Evolutionary conservation across 495 filamentous ascomycete genomes (phyloP), one percentile per base, ranked within the genome.

Genomic region (Xylaria palmicola): DNA sequence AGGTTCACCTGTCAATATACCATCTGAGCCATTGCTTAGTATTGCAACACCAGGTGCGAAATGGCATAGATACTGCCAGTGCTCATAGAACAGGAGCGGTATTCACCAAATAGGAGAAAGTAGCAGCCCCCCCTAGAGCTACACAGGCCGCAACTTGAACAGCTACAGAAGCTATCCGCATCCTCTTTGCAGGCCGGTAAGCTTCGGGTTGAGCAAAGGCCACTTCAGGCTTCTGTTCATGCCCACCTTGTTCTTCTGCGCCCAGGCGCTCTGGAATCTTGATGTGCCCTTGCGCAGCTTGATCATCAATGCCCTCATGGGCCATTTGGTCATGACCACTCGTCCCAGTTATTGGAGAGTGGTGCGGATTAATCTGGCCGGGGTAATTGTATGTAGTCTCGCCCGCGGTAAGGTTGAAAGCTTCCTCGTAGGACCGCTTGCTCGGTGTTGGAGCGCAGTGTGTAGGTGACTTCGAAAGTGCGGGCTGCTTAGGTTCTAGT

Each of bases 81-180:
- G 4, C 12, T 10, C 62, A 73, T 10, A 74, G 62, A 24, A 58
- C 59, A 1, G 72, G 72, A 12, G 72, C 72, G 30, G 72, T 71
- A 20, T 66, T 70, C n/a, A 74, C 68, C 49, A 74, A 55, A 26
- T 67, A 68, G 20, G 72, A 72, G 44, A 72, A 69, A 15, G 65
- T 68, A 0, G 68, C 69, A 26, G 67, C 72, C 48, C 69, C 66
- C 29, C 72, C 72, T 2, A 74, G 51, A 26, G 68, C 72, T n/a
- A 71, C 69, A 41, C 67, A 72, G 34, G 68, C 72, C 10, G 65
- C 62, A 34, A 65, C 70, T 36, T 62, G 53, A 43, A 36, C 43
- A 19, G 43, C 50, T 68, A 57, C 6, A 22, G 36, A 43, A 27
- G 68, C 66, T 12, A 72, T 49, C 47, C 71, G 69, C 5, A 64